Percentiles rank a stretch among this genome's conserved stretches.
Evolutionary conservation across 2,329 filamentous ascomycete genomes (phyloP).

Genomic region (Venturia oleaginea): DNA sequence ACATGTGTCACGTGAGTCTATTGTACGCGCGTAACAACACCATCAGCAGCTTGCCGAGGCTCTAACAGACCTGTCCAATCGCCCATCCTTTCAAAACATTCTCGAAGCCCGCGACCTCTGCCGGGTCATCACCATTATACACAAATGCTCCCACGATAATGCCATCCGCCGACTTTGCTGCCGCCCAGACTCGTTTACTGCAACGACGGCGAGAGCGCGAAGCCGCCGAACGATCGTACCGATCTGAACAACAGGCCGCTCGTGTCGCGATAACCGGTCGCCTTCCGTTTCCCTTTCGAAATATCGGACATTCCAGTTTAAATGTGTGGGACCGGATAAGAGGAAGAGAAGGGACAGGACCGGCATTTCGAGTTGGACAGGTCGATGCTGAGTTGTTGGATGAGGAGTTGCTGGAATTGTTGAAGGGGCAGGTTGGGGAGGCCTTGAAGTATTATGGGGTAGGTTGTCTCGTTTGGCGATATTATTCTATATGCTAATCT

Average conservation of each 20-base stretch:
- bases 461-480: neutral
- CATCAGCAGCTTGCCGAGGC: neutral
- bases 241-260: constrained; percentile 29
- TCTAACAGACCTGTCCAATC: neutral
- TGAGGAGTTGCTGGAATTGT: constrained; percentile 77
- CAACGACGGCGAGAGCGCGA: constrained; percentile 72
- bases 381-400: constrained; percentile 93
- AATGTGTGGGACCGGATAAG: constrained; percentile 61
- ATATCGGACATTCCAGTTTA: constrained; percentile 40
- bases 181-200: constrained; percentile 78
- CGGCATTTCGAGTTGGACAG: constrained; percentile 87
- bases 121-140: neutral
- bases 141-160: constrained; percentile 27
- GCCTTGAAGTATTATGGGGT: constrained; percentile 76
- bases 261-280: constrained; percentile 28
- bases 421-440: constrained; percentile 79
- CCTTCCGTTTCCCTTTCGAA: constrained; percentile 50
- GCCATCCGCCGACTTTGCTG: constrained; percentile 65
- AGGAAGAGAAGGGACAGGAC: constrained; percentile 68
- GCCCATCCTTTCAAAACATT: neutral
- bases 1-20: too few relatives aligned
- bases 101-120: neutral
- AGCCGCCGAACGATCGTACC: constrained; percentile 50
- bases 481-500: constrained; percentile 6
- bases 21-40: neutral